A percentile compares a stretch with the other conserved stretches of the same genome.
Conservation (phyloP, 305 asterid species). For the Fraxinus baroniana region DNA sequence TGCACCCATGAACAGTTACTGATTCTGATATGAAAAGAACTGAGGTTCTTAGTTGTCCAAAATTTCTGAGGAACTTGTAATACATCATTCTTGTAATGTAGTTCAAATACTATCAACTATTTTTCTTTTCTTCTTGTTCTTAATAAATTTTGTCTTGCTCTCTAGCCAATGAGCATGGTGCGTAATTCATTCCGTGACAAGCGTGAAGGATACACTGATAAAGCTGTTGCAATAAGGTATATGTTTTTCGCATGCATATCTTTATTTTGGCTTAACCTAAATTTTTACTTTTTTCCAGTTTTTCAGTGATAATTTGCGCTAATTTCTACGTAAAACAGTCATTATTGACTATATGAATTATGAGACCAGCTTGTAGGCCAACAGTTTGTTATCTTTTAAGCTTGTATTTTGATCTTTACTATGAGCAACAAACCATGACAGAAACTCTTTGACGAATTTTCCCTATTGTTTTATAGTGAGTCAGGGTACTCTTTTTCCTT, state of each 20-base stretch:
- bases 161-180: slow-evolving; percentile 81
- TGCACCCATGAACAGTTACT: slow-evolving; percentile 14
- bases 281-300: not conserved
- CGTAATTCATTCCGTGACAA: slow-evolving; percentile 82
- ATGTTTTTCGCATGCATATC: slow-evolving; percentile 15
- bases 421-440: not conserved
- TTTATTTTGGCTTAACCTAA: not conserved
- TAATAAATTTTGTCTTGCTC: slow-evolving; percentile 22
- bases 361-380: slow-evolving; percentile 11
- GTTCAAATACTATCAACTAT: not conserved
- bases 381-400: slow-evolving; percentile 13
- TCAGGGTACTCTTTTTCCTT: not conserved
- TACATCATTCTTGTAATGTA: not conserved
- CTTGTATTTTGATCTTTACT: not conserved
- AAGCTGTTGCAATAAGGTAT: slow-evolving; percentile 91
- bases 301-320: not conserved
- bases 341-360: slow-evolving; percentile 14
- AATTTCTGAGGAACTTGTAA: slow-evolving; percentile 1
- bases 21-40: slow-evolving; percentile 1
- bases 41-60: slow-evolving; percentile 14
- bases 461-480: not conserved
- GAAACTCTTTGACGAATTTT: not conserved
- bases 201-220: slow-evolving; percentile 89
- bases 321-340: slow-evolving; percentile 2
- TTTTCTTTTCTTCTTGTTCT: slow-evolving; percentile 15